Evolutionary conservation across 352 stramenopile genomes (phyloP).

Genomic region (Phytophthora melonis): DNA sequence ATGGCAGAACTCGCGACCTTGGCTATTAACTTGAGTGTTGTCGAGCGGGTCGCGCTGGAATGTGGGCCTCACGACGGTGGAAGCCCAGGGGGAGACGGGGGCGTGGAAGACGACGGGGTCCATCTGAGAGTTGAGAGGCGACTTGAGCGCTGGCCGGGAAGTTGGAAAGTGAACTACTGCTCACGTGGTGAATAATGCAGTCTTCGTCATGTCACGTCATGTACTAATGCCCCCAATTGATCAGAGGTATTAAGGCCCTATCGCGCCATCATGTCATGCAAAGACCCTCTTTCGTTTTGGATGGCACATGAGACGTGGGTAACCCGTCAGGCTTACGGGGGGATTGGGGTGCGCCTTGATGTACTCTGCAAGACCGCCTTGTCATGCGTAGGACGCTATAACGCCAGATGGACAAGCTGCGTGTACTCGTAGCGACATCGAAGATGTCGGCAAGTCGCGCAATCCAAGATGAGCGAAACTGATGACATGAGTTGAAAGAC

Average conservation of each 20-base stretch:
- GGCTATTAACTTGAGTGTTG: neutral
- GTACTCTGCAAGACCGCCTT: neutral
- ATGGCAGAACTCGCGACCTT: neutral
- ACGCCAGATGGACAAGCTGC: neutral
- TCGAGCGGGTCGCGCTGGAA: conserved; percentile 4
- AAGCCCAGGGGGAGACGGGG: neutral
- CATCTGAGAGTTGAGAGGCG: neutral
- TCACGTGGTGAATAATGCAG: neutral
- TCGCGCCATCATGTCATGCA: too few species aligned
- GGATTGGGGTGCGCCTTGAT: neutral
- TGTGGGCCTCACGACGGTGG: conserved; percentile 3
- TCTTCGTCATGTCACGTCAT: neutral
- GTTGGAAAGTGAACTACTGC: conserved; percentile 3
- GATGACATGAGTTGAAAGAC: neutral
- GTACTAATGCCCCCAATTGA: too few species aligned
- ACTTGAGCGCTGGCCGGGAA: neutral
- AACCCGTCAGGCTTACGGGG: too few species aligned
- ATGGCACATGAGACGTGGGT: too few species aligned
- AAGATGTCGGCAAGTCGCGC: conserved; percentile 1
- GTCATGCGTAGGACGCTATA: neutral
- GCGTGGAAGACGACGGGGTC: neutral
- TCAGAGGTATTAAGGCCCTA: too few species aligned
- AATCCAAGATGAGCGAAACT: neutral
- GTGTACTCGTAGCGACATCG: neutral
- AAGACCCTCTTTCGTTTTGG: too few species aligned